Evolutionary conservation across 75 land plant genomes (phyloP), one percentile per base, ranked within the genome.

Genomic region (Cunninghamia lanceolata): DNA sequence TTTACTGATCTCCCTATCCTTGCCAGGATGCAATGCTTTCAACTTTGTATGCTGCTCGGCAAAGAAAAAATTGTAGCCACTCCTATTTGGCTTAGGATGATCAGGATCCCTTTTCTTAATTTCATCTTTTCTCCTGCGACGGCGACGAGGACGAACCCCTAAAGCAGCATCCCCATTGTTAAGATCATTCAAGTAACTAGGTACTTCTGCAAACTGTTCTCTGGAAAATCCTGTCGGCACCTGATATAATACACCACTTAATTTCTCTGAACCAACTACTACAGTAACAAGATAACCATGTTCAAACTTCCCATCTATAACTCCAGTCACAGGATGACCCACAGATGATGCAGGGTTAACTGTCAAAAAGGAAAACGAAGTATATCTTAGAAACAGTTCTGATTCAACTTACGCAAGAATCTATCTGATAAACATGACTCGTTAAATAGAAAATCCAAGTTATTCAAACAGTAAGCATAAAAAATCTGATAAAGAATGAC

Each of bases 301-400:
- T 84, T 97, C 99, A 54, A 94, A 94, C 87, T 97, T 96, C 63
- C 96, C 98, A 83, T 97, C 98, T 85, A 97, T 97, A 32, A 95
- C 90, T 54, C 99, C 99, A 40, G 88, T 82, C 25, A 96, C 98
- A 14, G 90, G 73, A 81, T 86, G 84, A 25, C 92, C 93, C 35
- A 86, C 47, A 54, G 89, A 43, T 43, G 59, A 53, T 56, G 86
- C 70, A 78, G 86, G 88, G 85, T 87, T 91, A 76, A 84, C 88
- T 85, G 82, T 46, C 86, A 84, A 40, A 14, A 82, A 73, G 15
- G 14, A 80, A 45, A 80, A 80, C 14, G 15, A 45, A 80, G 10
- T 39, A 80, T 80, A 80, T 45, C 50, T 80, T 45, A 80, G 47
- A 34, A 43, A 45, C 11, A 25, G 40, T 80, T 13, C 82, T 13